Conservation (phyloP, 768 basidiomycete species). For the Mrakia blollopis region DNA sequence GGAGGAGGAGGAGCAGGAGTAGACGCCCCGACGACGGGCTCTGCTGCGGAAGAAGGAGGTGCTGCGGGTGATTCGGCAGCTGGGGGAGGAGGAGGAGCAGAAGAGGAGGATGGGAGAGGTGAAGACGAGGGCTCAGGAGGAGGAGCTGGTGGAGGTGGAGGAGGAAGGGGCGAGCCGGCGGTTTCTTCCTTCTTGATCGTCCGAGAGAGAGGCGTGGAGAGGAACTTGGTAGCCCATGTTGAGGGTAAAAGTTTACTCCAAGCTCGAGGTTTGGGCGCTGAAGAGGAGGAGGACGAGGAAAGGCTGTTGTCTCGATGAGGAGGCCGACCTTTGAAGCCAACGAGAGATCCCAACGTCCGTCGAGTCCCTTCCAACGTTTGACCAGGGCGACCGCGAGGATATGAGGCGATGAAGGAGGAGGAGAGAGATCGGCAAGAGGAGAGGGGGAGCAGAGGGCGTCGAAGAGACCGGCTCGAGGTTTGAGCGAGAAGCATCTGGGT, state of each 20-base stretch:
- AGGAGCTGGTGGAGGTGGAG: neutral
- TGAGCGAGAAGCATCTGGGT: conserved; percentile 12
- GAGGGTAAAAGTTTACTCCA: neutral
- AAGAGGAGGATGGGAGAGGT: neutral
- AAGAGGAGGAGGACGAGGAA: neutral
- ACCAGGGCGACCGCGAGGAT: neutral
- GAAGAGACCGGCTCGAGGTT: conserved; percentile 8
- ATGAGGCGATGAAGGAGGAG: neutral
- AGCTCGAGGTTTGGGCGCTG: neutral
- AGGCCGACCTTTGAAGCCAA: neutral
- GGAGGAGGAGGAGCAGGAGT: neutral
- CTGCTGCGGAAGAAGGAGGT: neutral
- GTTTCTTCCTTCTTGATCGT: neutral
- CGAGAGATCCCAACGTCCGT: neutral
- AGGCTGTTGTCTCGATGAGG: neutral
- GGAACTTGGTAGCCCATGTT: neutral
- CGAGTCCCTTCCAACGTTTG: neutral
- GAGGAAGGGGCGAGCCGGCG: neutral
- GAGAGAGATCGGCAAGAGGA: neutral
- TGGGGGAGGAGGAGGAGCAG: neutral
- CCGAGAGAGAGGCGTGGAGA: neutral
- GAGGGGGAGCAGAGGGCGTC: neutral
- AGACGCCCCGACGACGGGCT: neutral
- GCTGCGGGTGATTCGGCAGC: neutral
- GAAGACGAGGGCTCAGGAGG: too few relatives aligned